Evolutionary conservation across 2,329 filamentous ascomycete species (phyloP), one percentile per base, ranked within the genome.

Genomic region (Stenocarpella maydis): DNA sequence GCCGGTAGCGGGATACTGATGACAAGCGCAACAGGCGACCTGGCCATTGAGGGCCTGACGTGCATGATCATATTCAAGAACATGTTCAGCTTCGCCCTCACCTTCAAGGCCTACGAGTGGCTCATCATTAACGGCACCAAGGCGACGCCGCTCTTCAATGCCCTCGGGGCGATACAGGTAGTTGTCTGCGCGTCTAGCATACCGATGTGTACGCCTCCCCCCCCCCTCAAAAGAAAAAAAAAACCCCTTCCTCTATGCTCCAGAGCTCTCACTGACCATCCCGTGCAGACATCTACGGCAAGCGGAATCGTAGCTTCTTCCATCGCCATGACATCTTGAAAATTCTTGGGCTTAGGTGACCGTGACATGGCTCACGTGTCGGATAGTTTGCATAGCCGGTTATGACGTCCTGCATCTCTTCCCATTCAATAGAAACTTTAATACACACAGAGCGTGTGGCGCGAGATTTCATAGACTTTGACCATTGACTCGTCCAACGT

Each of bases 51-150:
- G 80, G 92, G 90, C 8, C 97, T 97, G 78, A 97, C 94, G 0
- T 93, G 93, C 80, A 88, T 96, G 78, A 87, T 97, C 73, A 90
- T 97, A 66, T 97, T 98, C 85, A 98, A 98, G 81, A 97, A 98
- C 80, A 87, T 98, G 72, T 97, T 98, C 82, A 92, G 91, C 72
- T 98, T 97, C 75, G 88, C 90, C 8, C 83, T 98, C 68, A 97
- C 95, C 0, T 97, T 91, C 78, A 91, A 88, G 74, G 94, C 93
- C 1, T 97, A 93, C 75, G 85, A 94, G 69, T 98, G 95, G 95
- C 85, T 97, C 31, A 85, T 91, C 12, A 73, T 81, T 0, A 88
- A 88, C 1, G 88, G 90, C n/a, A 87, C 89, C 70, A 84, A 86
- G 55, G 78, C 79, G 6, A 83, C 82, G 31, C 78, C 77, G 4